A percentile compares a stretch with the other conserved stretches of the same genome.
Evolutionary conservation across 2,329 filamentous ascomycete genomes (phyloP).

Genomic region (Aspergillus eucalypticola): DNA sequence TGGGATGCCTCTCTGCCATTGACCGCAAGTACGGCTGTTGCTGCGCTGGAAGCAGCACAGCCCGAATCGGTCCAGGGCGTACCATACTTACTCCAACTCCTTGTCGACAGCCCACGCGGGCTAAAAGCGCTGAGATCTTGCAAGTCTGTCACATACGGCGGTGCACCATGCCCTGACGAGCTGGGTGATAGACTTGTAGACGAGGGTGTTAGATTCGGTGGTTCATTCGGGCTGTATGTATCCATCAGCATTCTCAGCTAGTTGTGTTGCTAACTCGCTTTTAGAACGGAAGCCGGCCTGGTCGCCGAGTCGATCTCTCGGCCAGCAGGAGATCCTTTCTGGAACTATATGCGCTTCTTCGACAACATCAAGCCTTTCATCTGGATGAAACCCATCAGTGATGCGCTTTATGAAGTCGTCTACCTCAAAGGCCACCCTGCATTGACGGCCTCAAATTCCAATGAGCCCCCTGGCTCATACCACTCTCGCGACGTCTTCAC

Average conservation of each 20-base stretch:
- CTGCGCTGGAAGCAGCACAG: conserved; percentile 37
- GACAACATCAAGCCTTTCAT: conserved; percentile 39
- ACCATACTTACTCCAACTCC: conserved; percentile 44
- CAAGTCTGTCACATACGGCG: conserved; percentile 44
- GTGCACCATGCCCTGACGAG: conserved; percentile 46
- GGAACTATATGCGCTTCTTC: conserved; percentile 47
- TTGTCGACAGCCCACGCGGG: conserved; percentile 40
- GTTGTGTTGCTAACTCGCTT: conserved; percentile 12
- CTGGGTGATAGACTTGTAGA: conserved; percentile 42
- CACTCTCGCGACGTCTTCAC: conserved; percentile 37
- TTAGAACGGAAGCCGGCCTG: conserved; percentile 47
- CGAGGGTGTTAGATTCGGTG: conserved; percentile 40
- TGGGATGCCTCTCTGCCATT: conserved; percentile 45
- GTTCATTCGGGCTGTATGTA: conserved; percentile 46
- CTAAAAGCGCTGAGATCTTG: conserved; percentile 39
- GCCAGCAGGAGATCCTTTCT: conserved; percentile 40
- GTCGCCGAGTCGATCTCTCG: conserved; percentile 46
- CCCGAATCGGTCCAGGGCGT: conserved; percentile 47
- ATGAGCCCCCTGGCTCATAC: conserved; percentile 35
- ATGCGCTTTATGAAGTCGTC: conserved; percentile 32
- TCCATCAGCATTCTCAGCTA: background rate
- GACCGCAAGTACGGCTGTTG: conserved; percentile 38
- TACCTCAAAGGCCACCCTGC: conserved; percentile 35
- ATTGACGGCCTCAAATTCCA: conserved; percentile 34
- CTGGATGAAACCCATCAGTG: conserved; percentile 38